Conservation (phyloP, 345 rosid species). For the Aegle marmelos region DNA sequence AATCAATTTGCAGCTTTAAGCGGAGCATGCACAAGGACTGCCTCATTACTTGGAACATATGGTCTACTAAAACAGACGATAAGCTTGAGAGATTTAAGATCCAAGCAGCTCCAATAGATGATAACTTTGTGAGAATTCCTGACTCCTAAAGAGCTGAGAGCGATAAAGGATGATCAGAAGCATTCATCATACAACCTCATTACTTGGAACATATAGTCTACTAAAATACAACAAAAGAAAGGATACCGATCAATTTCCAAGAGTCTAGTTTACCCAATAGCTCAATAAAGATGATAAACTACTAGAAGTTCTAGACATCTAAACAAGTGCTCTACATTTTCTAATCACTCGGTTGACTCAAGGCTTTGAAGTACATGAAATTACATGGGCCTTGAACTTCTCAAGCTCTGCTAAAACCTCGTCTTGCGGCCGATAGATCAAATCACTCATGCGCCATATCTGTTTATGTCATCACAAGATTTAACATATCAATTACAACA, state of each 20-base stretch:
- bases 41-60: too few relatives aligned
- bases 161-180: neutral
- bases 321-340: neutral
- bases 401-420: slow-evolving; percentile 89
- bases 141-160: neutral
- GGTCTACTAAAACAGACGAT: too few relatives aligned
- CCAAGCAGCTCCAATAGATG: neutral
- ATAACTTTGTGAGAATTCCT: neutral
- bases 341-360: slow-evolving; percentile 19
- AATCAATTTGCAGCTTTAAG: neutral
- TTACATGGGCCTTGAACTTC: slow-evolving; percentile 73
- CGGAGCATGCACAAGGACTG: neutral
- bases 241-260: neutral
- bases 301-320: neutral
- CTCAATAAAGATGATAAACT: neutral
- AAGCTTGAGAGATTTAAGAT: neutral
- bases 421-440: slow-evolving; percentile 84
- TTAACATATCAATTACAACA: neutral
- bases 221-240: neutral
- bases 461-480: slow-evolving; percentile 24
- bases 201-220: neutral
- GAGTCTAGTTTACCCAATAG: neutral
- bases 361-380: slow-evolving; percentile 61
- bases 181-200: neutral
- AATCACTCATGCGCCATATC: slow-evolving; percentile 94